phyloP scores from a whole-genome alignment of 2,329 filamentous ascomycete species.

The Fusarium sp. region DNA sequence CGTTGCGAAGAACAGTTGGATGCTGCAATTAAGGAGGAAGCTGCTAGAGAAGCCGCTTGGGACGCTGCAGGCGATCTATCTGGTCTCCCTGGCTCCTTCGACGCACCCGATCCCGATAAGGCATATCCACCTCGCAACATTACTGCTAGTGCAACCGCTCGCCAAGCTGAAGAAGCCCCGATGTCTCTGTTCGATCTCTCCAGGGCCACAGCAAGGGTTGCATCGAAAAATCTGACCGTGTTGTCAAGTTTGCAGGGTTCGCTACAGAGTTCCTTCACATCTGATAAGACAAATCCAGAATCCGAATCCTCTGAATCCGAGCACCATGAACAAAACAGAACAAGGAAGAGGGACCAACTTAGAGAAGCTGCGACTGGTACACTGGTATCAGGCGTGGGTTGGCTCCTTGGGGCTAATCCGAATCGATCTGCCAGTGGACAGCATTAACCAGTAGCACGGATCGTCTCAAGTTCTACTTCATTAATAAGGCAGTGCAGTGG shows the following conservation, averaged over 20 bases:
- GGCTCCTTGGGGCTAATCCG: constrained; percentile 71
- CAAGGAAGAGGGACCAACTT: constrained; percentile 79
- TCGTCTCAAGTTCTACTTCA: neutral
- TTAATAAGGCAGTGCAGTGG: no score
- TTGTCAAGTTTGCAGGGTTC: constrained; percentile 63
- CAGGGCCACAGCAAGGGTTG: constrained; percentile 69
- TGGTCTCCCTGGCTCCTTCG: constrained; percentile 68
- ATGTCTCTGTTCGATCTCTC: constrained; percentile 76
- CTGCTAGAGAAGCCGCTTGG: constrained; percentile 76
- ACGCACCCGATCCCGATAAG: constrained; percentile 46
- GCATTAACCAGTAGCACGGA: constrained; percentile 1
- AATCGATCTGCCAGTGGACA: constrained; percentile 38
- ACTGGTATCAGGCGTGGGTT: constrained; percentile 74
- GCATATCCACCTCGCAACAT: constrained; percentile 50
- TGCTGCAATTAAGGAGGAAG: constrained; percentile 73
- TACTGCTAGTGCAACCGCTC: constrained; percentile 52
- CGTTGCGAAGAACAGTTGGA: constrained; percentile 83
- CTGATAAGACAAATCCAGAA: constrained; percentile 29
- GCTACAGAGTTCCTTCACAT: constrained; percentile 35
- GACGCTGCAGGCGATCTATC: constrained; percentile 73
- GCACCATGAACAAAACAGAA: constrained; percentile 52
- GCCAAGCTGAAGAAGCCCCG: constrained; percentile 66
- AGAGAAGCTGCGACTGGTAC: constrained; percentile 75
- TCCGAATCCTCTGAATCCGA: constrained; percentile 44
- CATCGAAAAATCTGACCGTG: constrained; percentile 68